Base-by-base conservation (phyloP, 768 basidiomycete genomes). In the Phylloporus sp. region DNA sequence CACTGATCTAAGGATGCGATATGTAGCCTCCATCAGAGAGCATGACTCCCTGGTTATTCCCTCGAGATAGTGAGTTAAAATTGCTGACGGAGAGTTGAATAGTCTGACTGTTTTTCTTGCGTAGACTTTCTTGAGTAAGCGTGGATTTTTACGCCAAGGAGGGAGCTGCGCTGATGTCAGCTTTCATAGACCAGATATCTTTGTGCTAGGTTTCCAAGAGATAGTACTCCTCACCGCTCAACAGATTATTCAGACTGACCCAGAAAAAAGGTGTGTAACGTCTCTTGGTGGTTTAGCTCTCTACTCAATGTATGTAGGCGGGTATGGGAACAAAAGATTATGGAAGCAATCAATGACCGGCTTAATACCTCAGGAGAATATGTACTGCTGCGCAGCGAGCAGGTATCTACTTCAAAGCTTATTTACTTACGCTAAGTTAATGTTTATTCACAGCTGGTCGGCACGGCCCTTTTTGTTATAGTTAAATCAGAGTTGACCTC, bases 141-240 rank as follows among this genome's bases (percentile, higher is more conserved):
- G n/a, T n/a, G n/a, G n/a, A n/a, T n/a, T 43, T 35, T 56, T 18
- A 16, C 43, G 7, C 31, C 32, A 2, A 49, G 16, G 6, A 53
- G 5, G 56, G 72, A 69, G 58, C 49, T 58, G 73, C 43, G 34
- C 53, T 62, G 52, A 63, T 8, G 15, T 11, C 16, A 46, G 39
- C 57, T 41, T 18, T 23, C 41, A 32, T 47, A 90, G 89, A 39
- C 93, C 94, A 6, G 94, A 97, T 63, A 83, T 98, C 55, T 86
- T 95, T 65, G 85, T 85, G 20, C 75, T 97, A 26, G 91, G 90
- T 2, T 97, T 97, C 66, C 95, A 99, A 69, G 97, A 99, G 70
- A 94, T 99, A 47, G 97, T 99, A 0, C 93, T 94, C 5, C 79
- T 99, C 42, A 97, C 92, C n/a, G 92, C 97, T 3, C 92, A 95